Percentiles rank a stretch among this genome's conserved stretches.
Evolutionary conservation across 2,329 filamentous ascomycete genomes (phyloP).

Genomic region (Dendrostoma leiphaemia): DNA sequence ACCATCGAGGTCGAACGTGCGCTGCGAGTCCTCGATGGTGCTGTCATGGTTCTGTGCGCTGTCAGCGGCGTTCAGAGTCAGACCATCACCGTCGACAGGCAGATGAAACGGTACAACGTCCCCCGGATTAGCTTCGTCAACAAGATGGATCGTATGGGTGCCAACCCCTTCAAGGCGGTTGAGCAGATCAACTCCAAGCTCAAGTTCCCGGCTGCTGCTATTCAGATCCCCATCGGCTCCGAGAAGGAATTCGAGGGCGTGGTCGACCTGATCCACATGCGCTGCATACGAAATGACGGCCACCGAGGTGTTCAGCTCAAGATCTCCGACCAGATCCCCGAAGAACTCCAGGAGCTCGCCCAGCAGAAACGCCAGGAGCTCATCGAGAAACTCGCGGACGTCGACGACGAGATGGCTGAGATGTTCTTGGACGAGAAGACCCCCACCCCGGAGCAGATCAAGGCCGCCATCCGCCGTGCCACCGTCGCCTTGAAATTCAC

Average conservation of each 20-base stretch:
- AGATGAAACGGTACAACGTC: constrained; percentile 98
- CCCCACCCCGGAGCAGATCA: constrained; percentile 80
- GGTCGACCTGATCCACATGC: constrained; percentile 89
- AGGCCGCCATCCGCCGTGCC: constrained; percentile 84
- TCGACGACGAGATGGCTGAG: constrained; percentile 97
- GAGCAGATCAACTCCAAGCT: constrained; percentile 98
- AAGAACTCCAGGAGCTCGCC: constrained; percentile 71
- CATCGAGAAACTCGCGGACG: constrained; percentile 93
- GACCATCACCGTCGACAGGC: constrained; percentile 95
- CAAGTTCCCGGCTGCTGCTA: constrained; percentile 85
- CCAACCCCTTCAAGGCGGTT: constrained; percentile 95
- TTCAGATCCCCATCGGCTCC: constrained; percentile 90
- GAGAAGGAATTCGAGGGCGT: constrained; percentile 93
- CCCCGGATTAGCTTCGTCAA: constrained; percentile 96
- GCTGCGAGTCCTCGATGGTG: constrained; percentile 89
- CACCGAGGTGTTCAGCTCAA: constrained; percentile 74
- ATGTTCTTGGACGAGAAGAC: constrained; percentile 85
- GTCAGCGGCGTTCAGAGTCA: constrained; percentile 97
- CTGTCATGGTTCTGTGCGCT: constrained; percentile 97
- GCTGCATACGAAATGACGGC: constrained; percentile 89
- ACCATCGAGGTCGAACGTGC: constrained; percentile 98
- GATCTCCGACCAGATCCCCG: constrained; percentile 77
- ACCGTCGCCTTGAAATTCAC: constrained; percentile 90
- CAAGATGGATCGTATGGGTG: constrained; percentile 99
- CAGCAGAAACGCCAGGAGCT: constrained; percentile 80